Percentiles rank a stretch among this genome's conserved stretches.
phyloP scores from a whole-genome alignment of 2,329 filamentous ascomycete genomes.

The Thielaviopsis populi region DNA sequence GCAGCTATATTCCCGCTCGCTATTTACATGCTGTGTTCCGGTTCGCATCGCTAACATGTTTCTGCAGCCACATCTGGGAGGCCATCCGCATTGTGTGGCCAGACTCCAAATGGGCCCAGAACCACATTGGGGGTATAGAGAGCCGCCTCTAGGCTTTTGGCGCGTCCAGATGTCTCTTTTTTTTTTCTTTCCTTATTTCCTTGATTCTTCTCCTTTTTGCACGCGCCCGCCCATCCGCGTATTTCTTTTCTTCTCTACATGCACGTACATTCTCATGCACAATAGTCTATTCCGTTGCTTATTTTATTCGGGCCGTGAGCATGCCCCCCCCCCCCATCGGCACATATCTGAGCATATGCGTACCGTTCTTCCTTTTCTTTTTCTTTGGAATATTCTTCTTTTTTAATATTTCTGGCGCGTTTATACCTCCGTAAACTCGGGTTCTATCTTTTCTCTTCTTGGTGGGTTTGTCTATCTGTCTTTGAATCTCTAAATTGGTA shows the following conservation, averaged over 20 bases:
- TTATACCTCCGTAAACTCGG: neutral
- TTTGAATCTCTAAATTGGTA: neutral
- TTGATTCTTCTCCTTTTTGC: neutral
- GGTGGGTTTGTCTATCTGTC: slow-evolving; percentile 1
- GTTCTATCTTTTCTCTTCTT: neutral
- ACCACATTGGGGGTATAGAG: slow-evolving; percentile 52
- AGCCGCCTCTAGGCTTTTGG: slow-evolving; percentile 49
- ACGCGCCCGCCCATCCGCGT: neutral
- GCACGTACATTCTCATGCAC: slow-evolving; percentile 2
- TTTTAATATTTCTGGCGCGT: neutral
- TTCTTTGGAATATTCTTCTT: slow-evolving; percentile 4
- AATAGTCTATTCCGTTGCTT: neutral
- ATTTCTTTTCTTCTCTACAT: neutral
- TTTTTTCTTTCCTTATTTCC: neutral
- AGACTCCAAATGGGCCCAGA: slow-evolving; percentile 67
- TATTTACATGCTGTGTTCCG: slow-evolving; percentile 18
- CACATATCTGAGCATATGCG: slow-evolving; percentile 5
- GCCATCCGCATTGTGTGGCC: slow-evolving; percentile 86
- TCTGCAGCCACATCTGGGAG: slow-evolving; percentile 74
- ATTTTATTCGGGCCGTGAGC: neutral
- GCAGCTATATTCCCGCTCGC: slow-evolving; percentile 4
- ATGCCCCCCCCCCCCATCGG: neutral
- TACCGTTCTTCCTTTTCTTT: slow-evolving; percentile 2
- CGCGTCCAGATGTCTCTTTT: slow-evolving; percentile 3
- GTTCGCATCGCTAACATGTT: slow-evolving; percentile 12